phyloP scores from a whole-genome alignment of 805 yeast genomes.

The Candida odintsovae region DNA sequence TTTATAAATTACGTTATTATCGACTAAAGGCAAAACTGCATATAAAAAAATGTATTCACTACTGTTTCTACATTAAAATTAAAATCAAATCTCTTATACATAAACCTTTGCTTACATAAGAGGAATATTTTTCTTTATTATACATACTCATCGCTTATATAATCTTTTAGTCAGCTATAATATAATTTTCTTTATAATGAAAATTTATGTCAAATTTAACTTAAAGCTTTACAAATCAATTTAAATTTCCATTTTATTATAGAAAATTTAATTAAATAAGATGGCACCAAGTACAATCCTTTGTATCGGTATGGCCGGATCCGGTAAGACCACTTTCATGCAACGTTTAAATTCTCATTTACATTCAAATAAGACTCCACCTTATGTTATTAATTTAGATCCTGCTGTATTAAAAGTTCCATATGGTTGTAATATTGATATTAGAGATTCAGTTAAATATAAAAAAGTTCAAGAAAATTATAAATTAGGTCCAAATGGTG shows the following conservation, averaged over 20 bases:
- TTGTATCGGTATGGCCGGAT: conserved; percentile 66
- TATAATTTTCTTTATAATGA: no score
- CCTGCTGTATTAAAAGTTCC: conserved; percentile 97
- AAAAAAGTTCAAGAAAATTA: conserved; percentile 95
- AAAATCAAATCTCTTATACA: no score
- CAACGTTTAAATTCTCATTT: conserved; percentile 89
- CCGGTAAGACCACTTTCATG: conserved; percentile 97
- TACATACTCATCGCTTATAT: no score
- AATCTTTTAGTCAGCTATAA: no score
- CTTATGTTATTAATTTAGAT: conserved; percentile 90
- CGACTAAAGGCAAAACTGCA: no score
- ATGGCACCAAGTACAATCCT: conserved; percentile 38
- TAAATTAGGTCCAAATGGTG: conserved; percentile 96
- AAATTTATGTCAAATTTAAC: neutral
- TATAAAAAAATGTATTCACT: no score
- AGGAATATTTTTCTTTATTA: no score
- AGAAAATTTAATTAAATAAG: neutral
- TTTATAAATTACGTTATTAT: no score
- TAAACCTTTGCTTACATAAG: no score
- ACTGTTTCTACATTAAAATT: no score
- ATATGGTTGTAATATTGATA: conserved; percentile 89
- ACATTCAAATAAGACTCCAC: conserved; percentile 64
- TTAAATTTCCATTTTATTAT: no score
- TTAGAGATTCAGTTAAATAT: conserved; percentile 92
- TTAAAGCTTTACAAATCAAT: no score